These are phyloP conservation scores for Lichtheimia corymbifera DNA, from an alignment of 371 early-diverging fungal species.

Conservation along the genomic window DNA sequence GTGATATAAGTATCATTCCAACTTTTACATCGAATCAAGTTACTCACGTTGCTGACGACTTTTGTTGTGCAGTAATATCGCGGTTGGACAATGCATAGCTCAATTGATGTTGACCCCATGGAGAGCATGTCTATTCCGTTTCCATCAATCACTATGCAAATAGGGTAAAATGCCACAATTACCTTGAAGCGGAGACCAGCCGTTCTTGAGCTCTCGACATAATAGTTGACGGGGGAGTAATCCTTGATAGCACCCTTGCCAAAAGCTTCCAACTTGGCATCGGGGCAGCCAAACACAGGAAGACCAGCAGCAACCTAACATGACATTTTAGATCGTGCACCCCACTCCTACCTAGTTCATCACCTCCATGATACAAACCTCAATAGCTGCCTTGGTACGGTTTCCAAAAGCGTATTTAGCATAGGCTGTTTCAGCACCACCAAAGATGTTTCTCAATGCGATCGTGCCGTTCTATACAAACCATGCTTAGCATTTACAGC, in stretches of 20 bases:
- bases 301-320: constrained; percentile 23
- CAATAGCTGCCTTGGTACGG: constrained; percentile 68
- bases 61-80: constrained; percentile 63
- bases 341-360: not conserved
- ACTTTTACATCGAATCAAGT: not conserved
- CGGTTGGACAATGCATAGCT: constrained; percentile 72
- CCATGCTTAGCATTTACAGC: not conserved
- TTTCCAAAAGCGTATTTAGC: constrained; percentile 69
- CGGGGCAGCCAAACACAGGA: constrained; percentile 38
- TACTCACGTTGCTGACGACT: constrained; percentile 70
- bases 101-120: constrained; percentile 66
- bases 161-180: not conserved
- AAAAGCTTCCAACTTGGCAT: constrained; percentile 35
- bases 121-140: constrained; percentile 35
- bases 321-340: not conserved
- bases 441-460: constrained; percentile 74
- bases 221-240: constrained; percentile 37
- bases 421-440: constrained; percentile 77
- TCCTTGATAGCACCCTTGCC: constrained; percentile 41
- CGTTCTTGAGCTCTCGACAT: constrained; percentile 27
- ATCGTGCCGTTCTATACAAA: constrained; percentile 57
- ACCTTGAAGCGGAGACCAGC: constrained; percentile 39
- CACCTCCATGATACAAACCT: constrained; percentile 36
- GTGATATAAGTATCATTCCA: constrained; percentile 4
- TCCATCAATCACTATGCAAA: not conserved